Percentiles rank a stretch among this genome's conserved stretches.
Conservation (phyloP, 2,329 filamentous ascomycete species). For the Mycosphaerelloides madeirae region DNA sequence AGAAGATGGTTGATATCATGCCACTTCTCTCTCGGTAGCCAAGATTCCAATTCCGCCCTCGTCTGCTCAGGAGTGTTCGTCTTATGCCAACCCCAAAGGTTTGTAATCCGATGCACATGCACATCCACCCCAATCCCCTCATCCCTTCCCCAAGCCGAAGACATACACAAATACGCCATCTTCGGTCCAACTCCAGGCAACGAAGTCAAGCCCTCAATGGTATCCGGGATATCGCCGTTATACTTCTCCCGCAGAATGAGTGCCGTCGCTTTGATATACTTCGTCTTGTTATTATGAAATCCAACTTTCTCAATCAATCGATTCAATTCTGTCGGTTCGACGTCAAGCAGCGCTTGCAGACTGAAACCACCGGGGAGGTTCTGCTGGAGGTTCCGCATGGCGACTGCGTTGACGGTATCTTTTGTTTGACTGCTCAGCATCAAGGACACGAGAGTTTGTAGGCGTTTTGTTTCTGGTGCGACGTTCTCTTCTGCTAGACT, state of each 20-base stretch:
- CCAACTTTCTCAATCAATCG: constrained; percentile 76
- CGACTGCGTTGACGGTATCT: constrained; percentile 81
- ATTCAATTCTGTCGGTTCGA: constrained; percentile 63
- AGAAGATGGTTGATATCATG: constrained; percentile 87
- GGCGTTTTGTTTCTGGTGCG: constrained; percentile 58
- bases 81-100: constrained; percentile 87
- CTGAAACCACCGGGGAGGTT: constrained; percentile 65
- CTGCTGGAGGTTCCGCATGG: constrained; percentile 72
- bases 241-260: constrained; percentile 66
- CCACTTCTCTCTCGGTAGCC: constrained; percentile 82
- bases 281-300: constrained; percentile 93
- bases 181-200: constrained; percentile 89
- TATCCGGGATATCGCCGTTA: constrained; percentile 72
- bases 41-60: constrained; percentile 66
- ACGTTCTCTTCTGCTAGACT: constrained; percentile 57
- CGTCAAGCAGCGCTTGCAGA: constrained; percentile 70
- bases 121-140: constrained; percentile 90
- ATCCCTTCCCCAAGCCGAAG: constrained; percentile 64
- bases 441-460: constrained; percentile 79
- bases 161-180: constrained; percentile 87
- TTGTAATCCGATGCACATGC: constrained; percentile 90
- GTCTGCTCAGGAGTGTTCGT: constrained; percentile 81
- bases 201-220: constrained; percentile 67
- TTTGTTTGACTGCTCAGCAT: constrained; percentile 94
- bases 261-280: constrained; percentile 60